Percentiles rank a stretch among this genome's conserved stretches.
Conservation (phyloP, 805 yeast genomes). For the Ogataea pignaliae region DNA sequence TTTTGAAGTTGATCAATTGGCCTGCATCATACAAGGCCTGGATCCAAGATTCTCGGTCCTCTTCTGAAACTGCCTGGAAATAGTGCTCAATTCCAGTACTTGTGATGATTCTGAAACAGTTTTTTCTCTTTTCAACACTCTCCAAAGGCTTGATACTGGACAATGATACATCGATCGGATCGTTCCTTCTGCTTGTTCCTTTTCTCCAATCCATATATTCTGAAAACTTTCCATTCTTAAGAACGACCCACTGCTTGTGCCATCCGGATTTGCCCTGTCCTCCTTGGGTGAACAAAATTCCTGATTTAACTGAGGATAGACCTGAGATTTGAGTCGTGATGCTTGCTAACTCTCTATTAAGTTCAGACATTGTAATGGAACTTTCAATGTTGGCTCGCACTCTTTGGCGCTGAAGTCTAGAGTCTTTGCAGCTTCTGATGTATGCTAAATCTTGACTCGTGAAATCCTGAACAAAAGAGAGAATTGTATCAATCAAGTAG, state of each 20-base stretch:
- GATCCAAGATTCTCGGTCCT: slow-evolving; percentile 68
- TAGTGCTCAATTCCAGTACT: slow-evolving; percentile 61
- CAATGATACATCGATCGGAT: slow-evolving; percentile 67
- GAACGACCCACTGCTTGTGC: slow-evolving; percentile 87
- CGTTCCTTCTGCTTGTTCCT: slow-evolving; percentile 55
- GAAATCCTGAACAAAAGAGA: slow-evolving; percentile 13
- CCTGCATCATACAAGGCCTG: slow-evolving; percentile 55
- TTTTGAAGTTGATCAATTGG: slow-evolving; percentile 25
- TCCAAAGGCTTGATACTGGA: slow-evolving; percentile 53
- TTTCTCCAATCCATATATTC: slow-evolving; percentile 81
- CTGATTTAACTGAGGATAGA: slow-evolving; percentile 27
- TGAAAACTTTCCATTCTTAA: slow-evolving; percentile 59
- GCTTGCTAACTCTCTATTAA: slow-evolving; percentile 42
- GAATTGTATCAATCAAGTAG: slow-evolving; percentile 25
- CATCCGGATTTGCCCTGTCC: slow-evolving; percentile 66
- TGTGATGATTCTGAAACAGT: slow-evolving; percentile 74
- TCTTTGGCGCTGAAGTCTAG: slow-evolving; percentile 15
- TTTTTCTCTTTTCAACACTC: slow-evolving; percentile 39
- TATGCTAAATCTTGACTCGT: slow-evolving; percentile 12
- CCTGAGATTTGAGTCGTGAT: slow-evolving; percentile 12
- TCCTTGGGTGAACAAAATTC: slow-evolving; percentile 53
- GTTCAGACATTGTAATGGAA: slow-evolving; percentile 16
- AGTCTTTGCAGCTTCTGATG: slow-evolving; percentile 5
- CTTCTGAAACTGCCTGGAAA: slow-evolving; percentile 69
- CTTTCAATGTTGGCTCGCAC: slow-evolving; percentile 16